Base-by-base conservation (phyloP, 2,329 filamentous ascomycete genomes). In the Botrytis pseudocinerea region DNA sequence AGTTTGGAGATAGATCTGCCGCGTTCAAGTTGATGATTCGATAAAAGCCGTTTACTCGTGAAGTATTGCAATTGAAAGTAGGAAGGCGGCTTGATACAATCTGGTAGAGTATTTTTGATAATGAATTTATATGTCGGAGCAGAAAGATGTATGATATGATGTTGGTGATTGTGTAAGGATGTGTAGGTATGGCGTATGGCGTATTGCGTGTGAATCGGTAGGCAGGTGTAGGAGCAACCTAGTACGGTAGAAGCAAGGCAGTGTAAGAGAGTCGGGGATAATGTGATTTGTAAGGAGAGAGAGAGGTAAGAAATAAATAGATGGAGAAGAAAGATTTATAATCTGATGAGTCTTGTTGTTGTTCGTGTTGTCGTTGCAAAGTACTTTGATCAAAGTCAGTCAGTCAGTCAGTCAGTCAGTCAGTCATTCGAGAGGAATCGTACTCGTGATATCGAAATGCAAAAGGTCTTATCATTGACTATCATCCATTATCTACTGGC, bases 11-110 rank as follows among this genome's bases (percentile, higher is more conserved):
- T 54, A 38, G 8, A 64, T 51, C 69, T 71, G 69, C 69, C 69
- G 40, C 64, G 69, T 51, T 70, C 69, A 63, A 63, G 32, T 51
- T 48, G 51, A 70, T 64, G 59, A 63, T 54, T 71, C 57, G 44
- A 71, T 18, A 28, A 38, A 22, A 32, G 28, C 5, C 20, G 54
- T 62, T 48, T 18, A 18, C 14, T 6, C n/a, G 38, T 40, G 66
- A 18, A 60, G 51, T 9, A 18, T 42, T 1, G 40, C 32, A 25
- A 48, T 38, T 40, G 44, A 25, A 25, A 25, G 32, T 32, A 16
- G 38, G 48, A 54, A n/a, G 25, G 38, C 16, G 4, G 22, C 8
- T 57, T 69, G 20, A 38, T 44, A 20, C 12, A 32, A 44, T 44
- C 16, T 28, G 6, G 9, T 5, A 1, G 7, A 6, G 38, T 5